Evolutionary conservation across 495 filamentous ascomycete genomes (phyloP), one percentile per base, ranked within the genome.

Genomic region (Podospora australis): DNA sequence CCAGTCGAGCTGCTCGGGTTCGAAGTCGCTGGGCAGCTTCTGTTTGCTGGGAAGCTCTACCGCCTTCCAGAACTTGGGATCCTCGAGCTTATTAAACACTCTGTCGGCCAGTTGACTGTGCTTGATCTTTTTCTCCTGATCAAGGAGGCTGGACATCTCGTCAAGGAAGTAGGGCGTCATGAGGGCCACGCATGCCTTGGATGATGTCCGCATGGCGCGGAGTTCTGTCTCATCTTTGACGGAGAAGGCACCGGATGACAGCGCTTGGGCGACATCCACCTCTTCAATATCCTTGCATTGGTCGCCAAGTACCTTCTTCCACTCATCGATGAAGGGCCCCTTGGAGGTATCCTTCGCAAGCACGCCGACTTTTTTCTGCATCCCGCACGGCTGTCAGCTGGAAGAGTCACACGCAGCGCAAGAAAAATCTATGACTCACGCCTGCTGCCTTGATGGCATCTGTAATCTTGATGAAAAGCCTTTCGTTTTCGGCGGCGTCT

Each of bases 211-310:
- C 77, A 97, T 95, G 1, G 84, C 82, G 35, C 94, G 89, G 75
- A 98, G 71, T 66, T 99, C 92, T 52, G 85, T 83, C 48, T 96
- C 90, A 66, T 96, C 94, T 68, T 99, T 99, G 50, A 96, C 79
- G n/a, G 94, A 82, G 62, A 99, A 84, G 25, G 87, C 88, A 35
- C 81, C 82, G 1, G 78, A 66, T 9, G 90, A 97, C 49, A 99
- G 73, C 5, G 88, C 91, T 11, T 78, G 68, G 8, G 84, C 72
- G 46, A 96, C 84, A 56, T 99, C 94, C 21, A 95, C 82, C 62
- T 96, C 86, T 64, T 97, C 90, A 6, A 86, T 65, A 43, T 96
- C 90, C 58, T 88, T 84, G 29, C 82, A 83, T 51, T 87, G 78
- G 3, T 86, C 82, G 16, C 69, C 73, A 56, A 84, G 90, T 4